Evolutionary conservation across 164 flowering plant species (phyloP), one percentile per base, ranked within the genome.

Genomic region (Vitis rupestris): DNA sequence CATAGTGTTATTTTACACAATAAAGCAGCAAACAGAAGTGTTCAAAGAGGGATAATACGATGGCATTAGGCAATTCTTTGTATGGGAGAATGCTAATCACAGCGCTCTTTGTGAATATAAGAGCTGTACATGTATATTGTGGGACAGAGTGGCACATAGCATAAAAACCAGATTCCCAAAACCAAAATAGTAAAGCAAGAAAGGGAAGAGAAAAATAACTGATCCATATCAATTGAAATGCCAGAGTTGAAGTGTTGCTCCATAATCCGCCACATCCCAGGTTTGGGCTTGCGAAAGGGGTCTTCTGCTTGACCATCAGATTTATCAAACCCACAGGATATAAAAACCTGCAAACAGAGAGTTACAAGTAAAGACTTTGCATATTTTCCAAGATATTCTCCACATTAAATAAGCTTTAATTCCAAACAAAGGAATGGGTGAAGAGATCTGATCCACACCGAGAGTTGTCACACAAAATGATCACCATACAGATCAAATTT

Each of bases 251-350:
- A 92, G 59, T 89, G 80, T 56, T 86, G 77, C 81, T 87, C 88
- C 98, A 94, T 85, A 50, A 94, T 75, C 23, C 72, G 82, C 98
- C 98, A 94, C 98, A 94, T 92, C 60, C 98, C 97, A 63, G 94
- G 71, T 61, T 87, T 84, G 19, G 99, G 99, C 65, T 95, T 95
- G 63, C 99, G 92, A 72, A 77, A 95, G 44, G 80, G 82, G 49
- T 93, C 98, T 69, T 81, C 90, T 27, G 60, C 81, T 68, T 74
- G 53, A 74, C 80, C 81, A 68, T 17, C 73, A 27, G 84, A 60
- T 48, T 75, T 79, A 64, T 81, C 83, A 15, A 82, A 12, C 30
- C 97, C 99, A 84, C 99, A 92, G 52, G 99, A 95, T 66, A 95
- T 82, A 68, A 92, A 94, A 62, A 94, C 97, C 97, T 94, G 93